These are phyloP conservation scores for Garcileccinum viscosum DNA, from an alignment of 1,284 basidiomycete species.

Conservation along the genomic window DNA sequence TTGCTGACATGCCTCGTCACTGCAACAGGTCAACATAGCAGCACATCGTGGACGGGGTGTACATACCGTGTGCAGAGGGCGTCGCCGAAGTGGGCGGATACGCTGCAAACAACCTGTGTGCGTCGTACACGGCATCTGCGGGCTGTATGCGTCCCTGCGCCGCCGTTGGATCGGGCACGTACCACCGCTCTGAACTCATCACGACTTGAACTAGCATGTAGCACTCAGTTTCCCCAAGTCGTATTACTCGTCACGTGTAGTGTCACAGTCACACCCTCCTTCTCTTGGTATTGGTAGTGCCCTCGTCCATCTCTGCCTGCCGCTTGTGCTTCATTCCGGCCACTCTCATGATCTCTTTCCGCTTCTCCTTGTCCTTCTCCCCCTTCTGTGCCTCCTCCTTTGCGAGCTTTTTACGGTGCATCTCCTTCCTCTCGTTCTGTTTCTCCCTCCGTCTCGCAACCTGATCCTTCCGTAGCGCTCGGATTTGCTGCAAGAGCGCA, in stretches of 20 bases:
- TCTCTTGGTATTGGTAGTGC: slow-evolving; percentile 51
- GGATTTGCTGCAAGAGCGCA: slow-evolving; percentile 93
- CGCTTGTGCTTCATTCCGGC: slow-evolving; percentile 79
- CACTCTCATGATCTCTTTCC: slow-evolving; percentile 78
- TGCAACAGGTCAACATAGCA: slow-evolving; percentile 38
- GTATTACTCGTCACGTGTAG: slow-evolving; percentile 20
- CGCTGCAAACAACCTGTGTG: slow-evolving; percentile 63
- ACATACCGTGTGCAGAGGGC: slow-evolving; percentile 69
- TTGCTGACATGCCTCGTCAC: slow-evolving; percentile 69
- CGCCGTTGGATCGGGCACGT: slow-evolving; percentile 21
- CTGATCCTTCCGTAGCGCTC: slow-evolving; percentile 91
- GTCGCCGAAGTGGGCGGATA: slow-evolving; percentile 76
- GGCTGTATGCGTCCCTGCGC: slow-evolving; percentile 16
- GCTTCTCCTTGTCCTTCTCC: slow-evolving; percentile 81
- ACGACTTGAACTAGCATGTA: slow-evolving; percentile 8
- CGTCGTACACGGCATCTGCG: slow-evolving; percentile 58
- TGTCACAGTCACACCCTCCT: slow-evolving; percentile 45
- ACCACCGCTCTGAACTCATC: slow-evolving; percentile 34
- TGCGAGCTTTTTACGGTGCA: slow-evolving; percentile 70
- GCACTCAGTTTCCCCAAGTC: background rate
- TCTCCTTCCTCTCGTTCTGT: slow-evolving; percentile 74
- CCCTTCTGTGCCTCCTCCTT: slow-evolving; percentile 71
- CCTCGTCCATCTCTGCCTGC: slow-evolving; percentile 63
- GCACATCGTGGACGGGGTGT: slow-evolving; percentile 3
- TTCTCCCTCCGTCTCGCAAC: slow-evolving; percentile 79